phyloP scores from a whole-genome alignment of 352 stramenopile genomes.

The Pythium oligandrum region DNA sequence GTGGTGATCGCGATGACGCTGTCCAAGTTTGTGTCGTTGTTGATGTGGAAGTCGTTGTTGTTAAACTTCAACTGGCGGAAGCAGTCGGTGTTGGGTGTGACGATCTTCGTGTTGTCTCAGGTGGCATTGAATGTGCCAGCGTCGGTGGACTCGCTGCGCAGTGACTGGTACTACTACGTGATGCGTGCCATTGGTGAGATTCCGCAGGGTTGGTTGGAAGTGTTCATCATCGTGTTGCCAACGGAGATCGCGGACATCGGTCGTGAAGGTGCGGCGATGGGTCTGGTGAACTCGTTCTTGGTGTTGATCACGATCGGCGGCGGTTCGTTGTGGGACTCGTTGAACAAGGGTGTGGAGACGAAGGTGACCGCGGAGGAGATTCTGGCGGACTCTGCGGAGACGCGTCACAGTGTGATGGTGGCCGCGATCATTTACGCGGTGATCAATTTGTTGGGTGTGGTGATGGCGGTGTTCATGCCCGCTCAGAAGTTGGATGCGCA shows the following conservation, averaged over 20 bases:
- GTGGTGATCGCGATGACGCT: conserved; percentile 3
- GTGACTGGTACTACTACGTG: conserved; percentile 42
- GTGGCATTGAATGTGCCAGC: conserved; percentile 8
- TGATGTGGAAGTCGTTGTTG: conserved; percentile 12
- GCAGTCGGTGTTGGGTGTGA: conserved; percentile 6
- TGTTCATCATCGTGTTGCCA: conserved; percentile 35
- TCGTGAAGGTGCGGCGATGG: conserved; percentile 49
- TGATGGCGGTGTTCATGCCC: conserved; percentile 19
- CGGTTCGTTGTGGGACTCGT: conserved; percentile 22
- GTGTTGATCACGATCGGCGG: conserved; percentile 26
- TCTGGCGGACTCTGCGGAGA: neutral
- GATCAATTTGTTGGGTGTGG: conserved; percentile 16
- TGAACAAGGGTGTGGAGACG: conserved; percentile 17
- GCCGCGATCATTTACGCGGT: conserved; percentile 3
- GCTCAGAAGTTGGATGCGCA: conserved; percentile 43
- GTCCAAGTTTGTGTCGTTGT: conserved; percentile 1
- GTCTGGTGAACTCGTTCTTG: conserved; percentile 45
- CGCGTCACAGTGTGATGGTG: conserved; percentile 6
- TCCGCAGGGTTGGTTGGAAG: conserved; percentile 33
- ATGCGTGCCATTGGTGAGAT: conserved; percentile 28
- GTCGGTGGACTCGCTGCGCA: conserved; percentile 28
- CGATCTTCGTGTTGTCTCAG: conserved; percentile 7
- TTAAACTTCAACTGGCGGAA: conserved; percentile 12
- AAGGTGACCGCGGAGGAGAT: conserved; percentile 10
- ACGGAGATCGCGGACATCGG: conserved; percentile 57